These are phyloP conservation scores for Akanthomyces muscarius DNA, from an alignment of 2,329 filamentous ascomycete genomes.

Conservation along the genomic window DNA sequence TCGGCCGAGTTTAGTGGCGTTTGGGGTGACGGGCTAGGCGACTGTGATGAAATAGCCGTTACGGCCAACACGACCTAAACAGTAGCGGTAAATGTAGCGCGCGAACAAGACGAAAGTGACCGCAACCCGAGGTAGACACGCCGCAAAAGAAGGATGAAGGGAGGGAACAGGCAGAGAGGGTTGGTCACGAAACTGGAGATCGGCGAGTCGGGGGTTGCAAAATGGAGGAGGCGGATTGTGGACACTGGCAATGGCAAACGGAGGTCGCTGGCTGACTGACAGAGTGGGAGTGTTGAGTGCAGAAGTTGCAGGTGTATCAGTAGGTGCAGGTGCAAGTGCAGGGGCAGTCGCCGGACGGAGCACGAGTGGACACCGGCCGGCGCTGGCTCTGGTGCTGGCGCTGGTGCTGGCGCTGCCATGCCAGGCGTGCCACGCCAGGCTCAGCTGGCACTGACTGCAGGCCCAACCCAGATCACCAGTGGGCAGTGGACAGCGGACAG, in stretches of 20 bases:
- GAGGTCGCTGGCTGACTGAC: constrained; percentile 6
- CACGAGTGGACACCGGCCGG: too few species aligned
- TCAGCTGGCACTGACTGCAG: background rate
- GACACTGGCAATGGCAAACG: background rate
- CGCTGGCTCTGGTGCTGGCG: too few species aligned
- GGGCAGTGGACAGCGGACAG: background rate
- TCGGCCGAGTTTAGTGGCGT: background rate
- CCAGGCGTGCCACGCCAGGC: too few species aligned
- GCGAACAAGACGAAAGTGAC: background rate
- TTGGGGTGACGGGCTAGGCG: background rate
- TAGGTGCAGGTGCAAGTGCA: background rate
- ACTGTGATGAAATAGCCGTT: background rate
- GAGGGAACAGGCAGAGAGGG: background rate
- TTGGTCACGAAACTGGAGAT: background rate
- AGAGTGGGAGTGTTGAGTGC: background rate
- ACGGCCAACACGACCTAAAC: background rate
- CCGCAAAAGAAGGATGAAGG: background rate
- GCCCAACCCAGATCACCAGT: background rate
- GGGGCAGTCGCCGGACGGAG: too few species aligned
- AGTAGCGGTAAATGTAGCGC: background rate
- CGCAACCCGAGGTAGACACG: background rate
- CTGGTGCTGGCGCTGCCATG: too few species aligned
- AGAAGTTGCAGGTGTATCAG: background rate
- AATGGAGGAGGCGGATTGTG: constrained; percentile 13
- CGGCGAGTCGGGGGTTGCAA: constrained; percentile 13